phyloP scores from a whole-genome alignment of 805 yeast genomes.

The Pichia manshurica region DNA sequence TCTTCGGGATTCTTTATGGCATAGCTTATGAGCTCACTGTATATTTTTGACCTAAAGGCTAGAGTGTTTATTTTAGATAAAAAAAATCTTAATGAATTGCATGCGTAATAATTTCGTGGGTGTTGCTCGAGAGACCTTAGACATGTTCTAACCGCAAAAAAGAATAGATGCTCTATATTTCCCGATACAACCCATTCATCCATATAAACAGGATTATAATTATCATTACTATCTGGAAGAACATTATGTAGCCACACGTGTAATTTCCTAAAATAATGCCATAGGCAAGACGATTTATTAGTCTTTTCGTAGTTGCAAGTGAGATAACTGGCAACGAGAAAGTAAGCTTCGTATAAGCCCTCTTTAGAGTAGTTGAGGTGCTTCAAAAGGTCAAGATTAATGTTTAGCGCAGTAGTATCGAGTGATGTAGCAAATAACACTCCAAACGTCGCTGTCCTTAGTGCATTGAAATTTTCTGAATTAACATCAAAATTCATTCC shows the following conservation, averaged over 20 bases:
- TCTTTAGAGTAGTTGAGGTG: background rate
- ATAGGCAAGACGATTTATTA: conserved; percentile 32
- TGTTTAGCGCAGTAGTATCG: conserved; percentile 22
- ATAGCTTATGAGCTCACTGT: too few species aligned
- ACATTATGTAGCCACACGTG: background rate
- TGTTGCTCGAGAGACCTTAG: conserved; percentile 35
- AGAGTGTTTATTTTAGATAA: background rate
- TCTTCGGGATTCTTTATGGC: conserved; percentile 4
- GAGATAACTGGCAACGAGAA: conserved; percentile 15
- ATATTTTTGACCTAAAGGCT: too few species aligned
- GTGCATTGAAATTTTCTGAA: background rate
- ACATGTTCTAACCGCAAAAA: conserved; percentile 18
- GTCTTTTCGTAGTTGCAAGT: conserved; percentile 25
- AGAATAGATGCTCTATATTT: background rate
- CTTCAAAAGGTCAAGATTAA: conserved; percentile 8
- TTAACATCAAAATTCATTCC: background rate
- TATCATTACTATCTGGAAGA: background rate
- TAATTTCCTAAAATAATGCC: conserved; percentile 25
- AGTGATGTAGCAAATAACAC: conserved; percentile 26
- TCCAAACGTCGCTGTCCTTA: conserved; percentile 20
- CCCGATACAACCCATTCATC: background rate
- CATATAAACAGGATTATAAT: too few species aligned
- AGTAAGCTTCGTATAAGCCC: background rate
- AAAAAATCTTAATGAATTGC: conserved; percentile 31
- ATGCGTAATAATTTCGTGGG: conserved; percentile 45